Conservation (phyloP, 2,329 filamentous ascomycete species). For the Immersiporthe knoxdaviesiana region DNA sequence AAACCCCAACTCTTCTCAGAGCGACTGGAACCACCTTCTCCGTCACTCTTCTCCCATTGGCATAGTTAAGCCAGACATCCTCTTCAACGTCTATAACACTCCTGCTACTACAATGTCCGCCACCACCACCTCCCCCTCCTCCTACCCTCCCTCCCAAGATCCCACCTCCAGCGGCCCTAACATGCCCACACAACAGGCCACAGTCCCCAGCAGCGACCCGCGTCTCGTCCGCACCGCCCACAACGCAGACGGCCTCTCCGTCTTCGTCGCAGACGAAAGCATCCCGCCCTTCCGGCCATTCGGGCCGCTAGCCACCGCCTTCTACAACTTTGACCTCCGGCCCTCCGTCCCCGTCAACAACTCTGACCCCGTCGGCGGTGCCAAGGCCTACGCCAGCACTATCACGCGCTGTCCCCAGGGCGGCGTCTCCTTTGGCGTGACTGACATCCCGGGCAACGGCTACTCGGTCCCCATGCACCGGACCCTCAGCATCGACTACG, state of each 20-base stretch:
- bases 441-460: slow-evolving; percentile 37
- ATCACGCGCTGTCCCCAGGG: slow-evolving; percentile 41
- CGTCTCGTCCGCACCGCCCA: slow-evolving; percentile 40
- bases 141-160: not conserved
- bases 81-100: slow-evolving; percentile 33
- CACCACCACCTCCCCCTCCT: too few species aligned
- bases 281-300: slow-evolving; percentile 38
- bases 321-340: slow-evolving; percentile 39
- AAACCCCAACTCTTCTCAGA: slow-evolving; percentile 11
- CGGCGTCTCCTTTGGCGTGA: slow-evolving; percentile 42
- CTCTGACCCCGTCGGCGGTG: slow-evolving; percentile 24
- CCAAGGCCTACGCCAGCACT: slow-evolving; percentile 25
- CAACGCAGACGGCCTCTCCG: slow-evolving; percentile 37
- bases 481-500: slow-evolving; percentile 46
- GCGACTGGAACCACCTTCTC: slow-evolving; percentile 35
- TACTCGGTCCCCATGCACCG: slow-evolving; percentile 45
- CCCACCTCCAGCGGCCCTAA: not conserved
- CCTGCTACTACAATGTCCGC: slow-evolving; percentile 10
- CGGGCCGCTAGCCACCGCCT: slow-evolving; percentile 37
- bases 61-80: slow-evolving; percentile 35
- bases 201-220: slow-evolving; percentile 21
- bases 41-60: slow-evolving; percentile 36
- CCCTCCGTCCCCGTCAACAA: slow-evolving; percentile 39
- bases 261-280: slow-evolving; percentile 38
- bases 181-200: slow-evolving; percentile 16